Conservation (phyloP, 2,329 filamentous ascomycete genomes). For the Harringtonia aguacate region DNA sequence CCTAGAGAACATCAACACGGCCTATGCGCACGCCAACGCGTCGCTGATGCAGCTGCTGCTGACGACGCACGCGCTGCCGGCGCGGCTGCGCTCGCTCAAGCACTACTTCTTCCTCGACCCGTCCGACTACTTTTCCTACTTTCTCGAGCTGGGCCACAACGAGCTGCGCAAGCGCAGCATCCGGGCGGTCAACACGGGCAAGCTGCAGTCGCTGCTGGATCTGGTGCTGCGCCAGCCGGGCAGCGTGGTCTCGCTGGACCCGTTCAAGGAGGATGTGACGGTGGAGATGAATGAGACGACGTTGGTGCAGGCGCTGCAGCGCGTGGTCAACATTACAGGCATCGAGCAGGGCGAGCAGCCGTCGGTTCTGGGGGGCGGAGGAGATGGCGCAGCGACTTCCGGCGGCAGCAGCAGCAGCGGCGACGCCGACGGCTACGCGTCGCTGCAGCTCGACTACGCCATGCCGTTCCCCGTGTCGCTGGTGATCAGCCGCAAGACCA, state of each 20-base stretch:
- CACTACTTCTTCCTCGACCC: conserved; percentile 99
- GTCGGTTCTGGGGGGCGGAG: conserved; percentile 54
- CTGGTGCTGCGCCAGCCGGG: conserved; percentile 93
- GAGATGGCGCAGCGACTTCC: conserved; percentile 64
- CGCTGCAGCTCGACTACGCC: conserved; percentile 84
- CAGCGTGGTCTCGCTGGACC: conserved; percentile 84
- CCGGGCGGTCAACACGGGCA: conserved; percentile 79
- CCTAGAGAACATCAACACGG: conserved; percentile 88
- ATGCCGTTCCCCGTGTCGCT: conserved; percentile 93
- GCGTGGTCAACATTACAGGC: conserved; percentile 92
- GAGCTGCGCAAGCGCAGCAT: conserved; percentile 91
- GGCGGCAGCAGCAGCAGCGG: conserved; percentile 69
- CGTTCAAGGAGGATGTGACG: conserved; percentile 97
- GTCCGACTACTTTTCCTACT: conserved; percentile 97
- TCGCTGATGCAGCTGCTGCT: conserved; percentile 84
- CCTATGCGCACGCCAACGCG: conserved; percentile 91
- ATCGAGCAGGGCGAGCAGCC: conserved; percentile 84
- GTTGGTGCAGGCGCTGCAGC: conserved; percentile 86
- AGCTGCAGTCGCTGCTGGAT: conserved; percentile 91
- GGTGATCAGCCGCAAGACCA: conserved; percentile 89
- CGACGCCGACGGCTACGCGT: conserved; percentile 82
- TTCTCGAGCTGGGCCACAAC: conserved; percentile 80
- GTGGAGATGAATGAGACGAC: conserved; percentile 94
- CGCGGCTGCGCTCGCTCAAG: conserved; percentile 80
- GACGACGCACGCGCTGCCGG: conserved; percentile 83